Percentiles rank a stretch among this genome's conserved stretches.
These are phyloP conservation scores for Phytophthora sojae DNA, from an alignment of 352 stramenopile species.

Conservation along the genomic window DNA sequence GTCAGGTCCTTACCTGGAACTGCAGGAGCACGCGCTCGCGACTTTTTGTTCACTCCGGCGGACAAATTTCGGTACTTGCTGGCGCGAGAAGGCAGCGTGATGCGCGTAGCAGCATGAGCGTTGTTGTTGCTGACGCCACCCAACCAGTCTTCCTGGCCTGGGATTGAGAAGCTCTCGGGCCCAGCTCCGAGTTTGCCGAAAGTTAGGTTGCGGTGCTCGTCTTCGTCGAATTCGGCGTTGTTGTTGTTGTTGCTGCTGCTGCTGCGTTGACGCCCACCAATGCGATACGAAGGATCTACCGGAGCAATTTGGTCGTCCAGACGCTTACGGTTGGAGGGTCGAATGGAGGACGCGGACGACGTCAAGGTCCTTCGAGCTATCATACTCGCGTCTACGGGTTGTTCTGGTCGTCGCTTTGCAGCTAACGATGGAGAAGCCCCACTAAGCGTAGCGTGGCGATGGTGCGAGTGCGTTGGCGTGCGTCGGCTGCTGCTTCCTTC, in stretches of 20 bases:
- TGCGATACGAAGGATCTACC: neutral
- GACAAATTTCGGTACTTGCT: slow-evolving; percentile 43
- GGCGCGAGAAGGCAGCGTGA: slow-evolving; percentile 31
- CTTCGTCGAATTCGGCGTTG: slow-evolving; percentile 5
- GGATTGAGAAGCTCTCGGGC: slow-evolving; percentile 10
- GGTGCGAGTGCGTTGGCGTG: slow-evolving; percentile 14
- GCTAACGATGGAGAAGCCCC: neutral
- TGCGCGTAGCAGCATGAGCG: slow-evolving; percentile 1
- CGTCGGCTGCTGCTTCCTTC: slow-evolving; percentile 20
- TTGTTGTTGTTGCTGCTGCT: slow-evolving; percentile 37
- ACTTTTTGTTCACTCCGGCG: slow-evolving; percentile 32
- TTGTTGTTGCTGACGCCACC: slow-evolving; percentile 3
- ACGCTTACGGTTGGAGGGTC: slow-evolving; percentile 49
- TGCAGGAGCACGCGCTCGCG: slow-evolving; percentile 9
- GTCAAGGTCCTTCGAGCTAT: slow-evolving; percentile 35
- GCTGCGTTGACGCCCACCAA: neutral
- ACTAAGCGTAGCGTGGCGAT: neutral
- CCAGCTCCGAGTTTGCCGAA: slow-evolving; percentile 3
- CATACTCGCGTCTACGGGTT: slow-evolving; percentile 4
- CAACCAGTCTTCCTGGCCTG: slow-evolving; percentile 22
- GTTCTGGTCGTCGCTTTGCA: slow-evolving; percentile 6
- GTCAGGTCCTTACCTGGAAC: slow-evolving; percentile 10
- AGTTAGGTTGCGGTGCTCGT: neutral
- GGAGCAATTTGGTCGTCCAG: slow-evolving; percentile 10
- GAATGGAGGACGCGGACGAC: slow-evolving; percentile 55